Conservation (phyloP, 2,329 filamentous ascomycete genomes). For the Ceratocystis alfenasii region DNA sequence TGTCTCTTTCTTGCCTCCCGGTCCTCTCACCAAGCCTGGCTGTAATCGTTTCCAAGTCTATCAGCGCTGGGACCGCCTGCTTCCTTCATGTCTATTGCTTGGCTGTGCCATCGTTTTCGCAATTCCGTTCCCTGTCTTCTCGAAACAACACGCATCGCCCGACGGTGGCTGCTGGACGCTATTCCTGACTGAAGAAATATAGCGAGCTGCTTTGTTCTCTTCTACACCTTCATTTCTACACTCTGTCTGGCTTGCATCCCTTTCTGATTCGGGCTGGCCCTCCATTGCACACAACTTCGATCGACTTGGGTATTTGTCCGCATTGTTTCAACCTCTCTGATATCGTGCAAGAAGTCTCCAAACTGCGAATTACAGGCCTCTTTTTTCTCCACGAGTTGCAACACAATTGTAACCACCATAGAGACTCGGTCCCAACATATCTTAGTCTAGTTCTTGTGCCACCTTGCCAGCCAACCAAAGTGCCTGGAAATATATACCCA, state of each 20-base stretch:
- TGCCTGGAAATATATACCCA: background rate
- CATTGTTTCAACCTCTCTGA: background rate
- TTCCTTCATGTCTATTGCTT: background rate
- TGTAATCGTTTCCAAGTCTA: background rate
- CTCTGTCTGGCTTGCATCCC: no score
- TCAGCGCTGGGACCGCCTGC: background rate
- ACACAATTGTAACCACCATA: background rate
- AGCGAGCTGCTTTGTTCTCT: background rate
- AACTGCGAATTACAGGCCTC: background rate
- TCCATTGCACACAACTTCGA: background rate
- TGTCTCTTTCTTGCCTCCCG: slow-evolving; percentile 3
- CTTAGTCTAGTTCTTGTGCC: background rate
- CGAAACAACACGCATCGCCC: background rate
- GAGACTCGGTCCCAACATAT: background rate
- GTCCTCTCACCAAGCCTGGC: background rate
- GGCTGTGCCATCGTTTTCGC: background rate
- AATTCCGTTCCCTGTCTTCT: background rate
- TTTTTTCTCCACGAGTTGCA: background rate
- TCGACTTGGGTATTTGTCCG: background rate
- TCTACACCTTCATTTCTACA: background rate
- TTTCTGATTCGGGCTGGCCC: background rate
- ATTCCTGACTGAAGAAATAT: background rate
- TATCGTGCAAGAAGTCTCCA: background rate
- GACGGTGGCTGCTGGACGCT: background rate
- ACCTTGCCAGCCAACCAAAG: background rate